Evolutionary conservation across 345 rosid genomes (phyloP).

Genomic region (Citrus sp.): DNA sequence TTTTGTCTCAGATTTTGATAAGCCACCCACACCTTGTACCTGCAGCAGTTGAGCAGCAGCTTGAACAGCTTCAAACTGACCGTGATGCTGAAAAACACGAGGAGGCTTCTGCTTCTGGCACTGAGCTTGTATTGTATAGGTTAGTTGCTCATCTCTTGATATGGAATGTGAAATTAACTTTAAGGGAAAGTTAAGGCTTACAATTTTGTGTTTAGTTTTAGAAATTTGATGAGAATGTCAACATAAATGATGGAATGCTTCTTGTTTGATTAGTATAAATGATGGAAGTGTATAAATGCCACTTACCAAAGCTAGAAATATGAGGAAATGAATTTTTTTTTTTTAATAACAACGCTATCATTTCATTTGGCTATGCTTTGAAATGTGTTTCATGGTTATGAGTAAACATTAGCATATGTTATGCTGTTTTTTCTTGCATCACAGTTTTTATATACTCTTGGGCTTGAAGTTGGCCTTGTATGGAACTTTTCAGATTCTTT

Average conservation of each 20-base stretch:
- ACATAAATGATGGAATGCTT: neutral
- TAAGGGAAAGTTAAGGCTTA: neutral
- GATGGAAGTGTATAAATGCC: neutral
- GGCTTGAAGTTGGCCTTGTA: neutral
- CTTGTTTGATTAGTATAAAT: neutral
- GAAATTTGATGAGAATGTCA: neutral
- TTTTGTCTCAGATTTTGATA: slow-evolving; percentile 70
- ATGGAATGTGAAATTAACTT: neutral
- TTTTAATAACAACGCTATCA: neutral
- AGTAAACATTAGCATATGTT: neutral
- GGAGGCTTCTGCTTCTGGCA: slow-evolving; percentile 61
- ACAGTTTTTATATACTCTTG: neutral
- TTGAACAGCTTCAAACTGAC: slow-evolving; percentile 87
- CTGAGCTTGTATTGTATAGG: slow-evolving; percentile 84
- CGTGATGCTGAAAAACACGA: slow-evolving; percentile 72
- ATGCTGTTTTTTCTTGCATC: neutral
- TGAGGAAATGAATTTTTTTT: neutral
- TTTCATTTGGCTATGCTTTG: neutral
- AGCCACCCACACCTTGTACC: slow-evolving; percentile 96
- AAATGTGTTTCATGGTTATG: neutral
- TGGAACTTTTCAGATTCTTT: neutral
- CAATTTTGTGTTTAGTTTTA: neutral
- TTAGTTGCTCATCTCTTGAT: slow-evolving; percentile 21
- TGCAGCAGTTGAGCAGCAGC: slow-evolving; percentile 95
- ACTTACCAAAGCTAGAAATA: neutral